These are phyloP conservation scores for Antitrichia curtipendula DNA, from an alignment of 225 moss, liverwort and hornwort species.

Conservation along the genomic window DNA sequence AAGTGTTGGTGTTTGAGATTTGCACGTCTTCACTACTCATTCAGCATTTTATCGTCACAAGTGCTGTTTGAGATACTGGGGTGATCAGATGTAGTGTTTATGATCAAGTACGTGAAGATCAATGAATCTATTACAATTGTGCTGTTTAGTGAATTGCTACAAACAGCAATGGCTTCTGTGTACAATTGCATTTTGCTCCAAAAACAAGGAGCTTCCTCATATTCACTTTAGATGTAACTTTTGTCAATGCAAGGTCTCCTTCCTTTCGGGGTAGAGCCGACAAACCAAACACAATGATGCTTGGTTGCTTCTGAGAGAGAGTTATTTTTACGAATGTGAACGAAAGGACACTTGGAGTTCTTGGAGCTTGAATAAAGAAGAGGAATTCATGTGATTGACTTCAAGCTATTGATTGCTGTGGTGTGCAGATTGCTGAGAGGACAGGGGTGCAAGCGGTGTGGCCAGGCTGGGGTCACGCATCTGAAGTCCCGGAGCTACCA, in stretches of 20 bases:
- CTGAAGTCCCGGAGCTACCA: conserved; percentile 91
- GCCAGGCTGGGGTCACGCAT: conserved; percentile 99
- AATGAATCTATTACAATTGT: background rate
- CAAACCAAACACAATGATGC: too few species aligned
- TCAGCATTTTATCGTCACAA: background rate
- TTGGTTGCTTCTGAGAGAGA: background rate
- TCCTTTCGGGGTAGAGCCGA: background rate
- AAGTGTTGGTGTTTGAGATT: background rate
- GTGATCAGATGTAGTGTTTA: background rate
- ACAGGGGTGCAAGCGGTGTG: conserved; percentile 97
- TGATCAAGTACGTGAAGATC: background rate
- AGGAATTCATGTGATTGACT: background rate
- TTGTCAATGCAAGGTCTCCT: background rate
- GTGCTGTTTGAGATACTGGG: background rate
- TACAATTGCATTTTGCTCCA: background rate
- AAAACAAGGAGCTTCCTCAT: background rate
- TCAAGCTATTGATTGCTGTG: background rate
- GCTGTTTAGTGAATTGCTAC: background rate
- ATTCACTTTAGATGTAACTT: background rate
- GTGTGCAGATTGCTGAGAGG: conserved; percentile 76
- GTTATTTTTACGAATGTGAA: background rate
- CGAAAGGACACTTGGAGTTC: background rate
- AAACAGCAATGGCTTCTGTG: background rate
- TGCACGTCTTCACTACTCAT: background rate
- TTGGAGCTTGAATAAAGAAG: background rate